Percentiles rank a stretch among this genome's conserved stretches.
Evolutionary conservation across 2,329 filamentous ascomycete genomes (phyloP).

Genomic region (Aspergillus sp.): DNA sequence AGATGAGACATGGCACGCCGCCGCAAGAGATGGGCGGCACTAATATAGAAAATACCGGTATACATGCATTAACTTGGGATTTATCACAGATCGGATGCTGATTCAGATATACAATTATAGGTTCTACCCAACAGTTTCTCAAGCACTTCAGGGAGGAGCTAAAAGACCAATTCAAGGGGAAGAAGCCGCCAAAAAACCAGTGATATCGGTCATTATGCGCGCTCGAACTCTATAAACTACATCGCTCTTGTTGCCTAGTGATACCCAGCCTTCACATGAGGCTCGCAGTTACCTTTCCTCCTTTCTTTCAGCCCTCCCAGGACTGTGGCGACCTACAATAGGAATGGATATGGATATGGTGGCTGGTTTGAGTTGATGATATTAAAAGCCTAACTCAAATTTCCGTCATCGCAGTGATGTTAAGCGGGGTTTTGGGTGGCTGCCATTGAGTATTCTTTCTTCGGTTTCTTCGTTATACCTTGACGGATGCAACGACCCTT

Average conservation of each 20-base stretch:
- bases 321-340: not conserved
- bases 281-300: not conserved
- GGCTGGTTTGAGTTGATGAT: not conserved
- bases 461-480: not conserved
- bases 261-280: not conserved
- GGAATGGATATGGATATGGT: not conserved
- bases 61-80: slow-evolving; percentile 1
- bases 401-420: not conserved
- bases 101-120: slow-evolving; percentile 14
- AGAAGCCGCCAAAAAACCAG: slow-evolving; percentile 32
- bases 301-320: not conserved
- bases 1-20: slow-evolving; percentile 41
- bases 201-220: slow-evolving; percentile 13
- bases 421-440: not conserved
- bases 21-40: slow-evolving; percentile 46
- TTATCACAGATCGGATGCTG: slow-evolving; percentile 2
- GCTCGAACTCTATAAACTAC: slow-evolving; percentile 7
- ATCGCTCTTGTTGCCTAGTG: not conserved
- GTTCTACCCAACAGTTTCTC: slow-evolving; percentile 34
- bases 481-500: not conserved
- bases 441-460: not conserved
- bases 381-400: not conserved
- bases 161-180: slow-evolving; percentile 42
- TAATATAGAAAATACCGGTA: slow-evolving; percentile 38
- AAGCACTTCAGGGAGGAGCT: slow-evolving; percentile 44